Percentiles rank a stretch among this genome's conserved stretches.
Evolutionary conservation across 2,329 filamentous ascomycete species (phyloP).

Genomic region (Diplocarpon rosae): DNA sequence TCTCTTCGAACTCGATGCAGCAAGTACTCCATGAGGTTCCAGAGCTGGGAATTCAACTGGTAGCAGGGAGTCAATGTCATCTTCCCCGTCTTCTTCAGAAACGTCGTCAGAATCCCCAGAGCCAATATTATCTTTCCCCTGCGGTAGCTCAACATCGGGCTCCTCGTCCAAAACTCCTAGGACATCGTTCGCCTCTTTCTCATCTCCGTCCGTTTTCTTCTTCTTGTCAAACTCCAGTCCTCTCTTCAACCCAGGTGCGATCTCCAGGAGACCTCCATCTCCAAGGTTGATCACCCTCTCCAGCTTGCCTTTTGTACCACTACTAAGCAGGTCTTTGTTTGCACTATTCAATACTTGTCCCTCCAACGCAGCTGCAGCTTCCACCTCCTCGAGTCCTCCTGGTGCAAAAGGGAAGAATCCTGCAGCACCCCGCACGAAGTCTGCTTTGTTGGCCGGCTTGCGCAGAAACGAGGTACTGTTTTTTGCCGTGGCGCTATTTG

Average conservation of each 20-base stretch:
- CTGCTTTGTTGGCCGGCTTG: conserved; percentile 75
- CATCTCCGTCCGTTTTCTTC: conserved; percentile 43
- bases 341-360: conserved; percentile 51
- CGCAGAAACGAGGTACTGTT: conserved; percentile 84
- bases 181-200: conserved; percentile 57
- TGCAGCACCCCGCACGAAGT: conserved; percentile 85
- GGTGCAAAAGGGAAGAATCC: conserved; percentile 93
- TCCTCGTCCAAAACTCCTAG: conserved; percentile 50
- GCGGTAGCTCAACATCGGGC: conserved; percentile 24
- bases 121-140: conserved; percentile 27
- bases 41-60: conserved; percentile 90
- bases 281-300: conserved; percentile 76
- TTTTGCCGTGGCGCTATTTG: conserved; percentile 81
- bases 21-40: conserved; percentile 69
- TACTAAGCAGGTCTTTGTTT: conserved; percentile 24
- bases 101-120: conserved; percentile 26
- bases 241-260: conserved; percentile 70
- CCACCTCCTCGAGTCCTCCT: conserved; percentile 76
- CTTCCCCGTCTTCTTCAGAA: conserved; percentile 35
- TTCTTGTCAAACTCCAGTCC: conserved; percentile 62
- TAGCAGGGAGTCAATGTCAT: conserved; percentile 73
- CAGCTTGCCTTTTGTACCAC: conserved; percentile 42
- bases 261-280: conserved; percentile 67
- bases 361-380: conserved; percentile 75
- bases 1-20: conserved; percentile 59